phyloP scores from a whole-genome alignment of 2,329 filamentous ascomycete genomes.

The Penicillium occitanis region DNA sequence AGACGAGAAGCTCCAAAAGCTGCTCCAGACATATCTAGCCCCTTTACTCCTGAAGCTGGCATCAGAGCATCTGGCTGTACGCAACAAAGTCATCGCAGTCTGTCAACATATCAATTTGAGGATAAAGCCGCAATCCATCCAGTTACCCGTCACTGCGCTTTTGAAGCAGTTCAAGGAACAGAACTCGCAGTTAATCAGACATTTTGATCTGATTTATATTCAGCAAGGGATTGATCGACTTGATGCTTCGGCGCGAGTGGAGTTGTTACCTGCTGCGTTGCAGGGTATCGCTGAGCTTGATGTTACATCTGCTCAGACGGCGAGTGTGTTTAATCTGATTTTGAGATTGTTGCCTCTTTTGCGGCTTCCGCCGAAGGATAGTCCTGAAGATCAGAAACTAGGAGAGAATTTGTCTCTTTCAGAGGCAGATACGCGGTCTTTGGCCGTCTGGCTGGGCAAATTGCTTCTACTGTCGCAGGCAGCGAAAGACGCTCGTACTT shows the following conservation, averaged over 20 bases:
- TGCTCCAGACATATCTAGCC: constrained; percentile 75
- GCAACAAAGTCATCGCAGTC: constrained; percentile 72
- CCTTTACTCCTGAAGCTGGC: constrained; percentile 82
- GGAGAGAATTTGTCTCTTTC: constrained; percentile 66
- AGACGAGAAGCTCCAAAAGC: constrained; percentile 75
- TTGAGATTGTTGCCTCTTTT: constrained; percentile 70
- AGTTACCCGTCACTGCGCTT: constrained; percentile 79
- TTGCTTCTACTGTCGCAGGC: constrained; percentile 68
- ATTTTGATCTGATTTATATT: constrained; percentile 86
- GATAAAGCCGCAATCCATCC: constrained; percentile 62
- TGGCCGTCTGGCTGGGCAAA: constrained; percentile 74
- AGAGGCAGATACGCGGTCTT: constrained; percentile 69
- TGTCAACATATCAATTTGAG: constrained; percentile 71
- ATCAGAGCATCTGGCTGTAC: constrained; percentile 75
- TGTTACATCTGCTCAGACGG: constrained; percentile 55
- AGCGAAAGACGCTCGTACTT: constrained; percentile 42
- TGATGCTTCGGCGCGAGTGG: constrained; percentile 62
- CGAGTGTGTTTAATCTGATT: constrained; percentile 78
- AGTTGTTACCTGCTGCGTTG: constrained; percentile 69
- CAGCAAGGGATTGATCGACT: constrained; percentile 74
- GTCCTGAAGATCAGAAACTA: constrained; percentile 71
- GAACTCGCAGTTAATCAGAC: constrained; percentile 71
- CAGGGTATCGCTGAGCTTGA: constrained; percentile 63
- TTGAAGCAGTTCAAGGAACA: constrained; percentile 86
- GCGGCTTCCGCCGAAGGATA: constrained; percentile 70